Base-by-base conservation (phyloP, 345 rosid genomes). In the Eucalyptus curtisii region DNA sequence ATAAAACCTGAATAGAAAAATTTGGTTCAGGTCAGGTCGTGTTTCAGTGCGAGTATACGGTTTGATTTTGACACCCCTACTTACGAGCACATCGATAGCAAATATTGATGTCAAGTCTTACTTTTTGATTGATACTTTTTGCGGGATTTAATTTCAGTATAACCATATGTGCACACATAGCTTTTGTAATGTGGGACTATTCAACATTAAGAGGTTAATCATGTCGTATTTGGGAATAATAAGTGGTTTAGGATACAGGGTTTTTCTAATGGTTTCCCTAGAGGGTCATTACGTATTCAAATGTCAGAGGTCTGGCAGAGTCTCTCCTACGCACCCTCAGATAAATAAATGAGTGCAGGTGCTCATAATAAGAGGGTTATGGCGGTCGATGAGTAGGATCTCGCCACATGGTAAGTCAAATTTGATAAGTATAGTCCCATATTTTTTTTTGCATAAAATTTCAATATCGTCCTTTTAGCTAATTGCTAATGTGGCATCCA, bases 1-100 rank as follows among this genome's bases (percentile, higher is more conserved):
- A 53, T 22, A 8, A 53, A 53, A 53, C 59, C 12, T 5, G 1
- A 55, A 24, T 30, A 22, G 1, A 22, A 55, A 55, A 52, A 1
- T 52, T 52, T 3, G 57, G 57, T 0, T 52, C 57, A 52, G 2
- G 57, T 52, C 25, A 52, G 10, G 57, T 19, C 57, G 1, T 52
- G 25, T 52, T 55, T 55, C 3, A 55, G 3, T 24, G 5, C 1
- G 0, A 22, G 19, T 24, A 24, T 55, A 55, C 3, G 2, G 1
- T 20, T 55, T 4, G 30, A 24, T 55, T 55, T 55, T 55, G 27
- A 55, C 61, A 55, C 30, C 30, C 27, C 61, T 55, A 55, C 1
- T 13, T 25, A 25, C 4, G 0, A 59, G 68, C 16, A 1, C 15
- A 27, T 25, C 15, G 0, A 27, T 59, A 27, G 68, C 31, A 27